Percentiles rank a stretch among this genome's conserved stretches.
phyloP scores from a whole-genome alignment of 1,284 basidiomycete genomes.

The Termitomyces sp. region DNA sequence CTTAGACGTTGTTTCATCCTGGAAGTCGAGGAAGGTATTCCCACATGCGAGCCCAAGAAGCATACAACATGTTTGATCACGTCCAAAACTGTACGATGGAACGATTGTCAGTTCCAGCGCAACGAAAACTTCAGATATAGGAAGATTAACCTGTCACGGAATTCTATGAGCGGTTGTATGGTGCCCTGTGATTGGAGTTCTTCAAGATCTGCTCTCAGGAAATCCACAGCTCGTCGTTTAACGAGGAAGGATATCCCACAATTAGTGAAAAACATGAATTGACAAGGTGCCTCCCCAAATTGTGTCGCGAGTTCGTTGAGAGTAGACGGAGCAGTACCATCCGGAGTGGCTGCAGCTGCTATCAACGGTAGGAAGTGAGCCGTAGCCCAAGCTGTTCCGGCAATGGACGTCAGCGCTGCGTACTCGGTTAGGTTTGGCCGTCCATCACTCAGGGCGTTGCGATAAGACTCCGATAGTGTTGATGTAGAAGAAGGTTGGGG shows the following conservation, averaged over 20 bases:
- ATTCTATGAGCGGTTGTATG: conserved; percentile 65
- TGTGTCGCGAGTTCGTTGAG: conserved; percentile 82
- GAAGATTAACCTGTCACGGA: conserved; percentile 57
- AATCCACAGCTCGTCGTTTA: conserved; percentile 84
- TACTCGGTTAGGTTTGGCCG: conserved; percentile 70
- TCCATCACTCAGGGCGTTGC: conserved; percentile 34
- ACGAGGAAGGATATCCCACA: conserved; percentile 78
- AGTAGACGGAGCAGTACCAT: conserved; percentile 42
- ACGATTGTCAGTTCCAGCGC: background rate
- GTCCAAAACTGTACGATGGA: conserved; percentile 61
- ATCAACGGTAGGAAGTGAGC: conserved; percentile 45
- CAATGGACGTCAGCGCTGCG: conserved; percentile 70
- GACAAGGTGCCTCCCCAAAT: conserved; percentile 64
- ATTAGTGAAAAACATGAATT: conserved; percentile 85
- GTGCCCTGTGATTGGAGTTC: conserved; percentile 65
- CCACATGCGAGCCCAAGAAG: conserved; percentile 77
- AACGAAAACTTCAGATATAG: conserved; percentile 4
- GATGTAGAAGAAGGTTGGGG: conserved; percentile 31
- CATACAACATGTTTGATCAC: conserved; percentile 89
- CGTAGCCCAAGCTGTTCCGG: conserved; percentile 82
- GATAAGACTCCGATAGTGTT: conserved; percentile 30
- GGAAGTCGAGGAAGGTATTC: conserved; percentile 64
- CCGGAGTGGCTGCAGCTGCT: conserved; percentile 29
- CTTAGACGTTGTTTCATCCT: conserved; percentile 37
- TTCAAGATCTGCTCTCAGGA: conserved; percentile 69